A percentile compares a stretch with the other conserved stretches of the same genome.
These are phyloP conservation scores for Sisymbrium irio DNA, from an alignment of 345 rosid species.

Conservation along the genomic window DNA sequence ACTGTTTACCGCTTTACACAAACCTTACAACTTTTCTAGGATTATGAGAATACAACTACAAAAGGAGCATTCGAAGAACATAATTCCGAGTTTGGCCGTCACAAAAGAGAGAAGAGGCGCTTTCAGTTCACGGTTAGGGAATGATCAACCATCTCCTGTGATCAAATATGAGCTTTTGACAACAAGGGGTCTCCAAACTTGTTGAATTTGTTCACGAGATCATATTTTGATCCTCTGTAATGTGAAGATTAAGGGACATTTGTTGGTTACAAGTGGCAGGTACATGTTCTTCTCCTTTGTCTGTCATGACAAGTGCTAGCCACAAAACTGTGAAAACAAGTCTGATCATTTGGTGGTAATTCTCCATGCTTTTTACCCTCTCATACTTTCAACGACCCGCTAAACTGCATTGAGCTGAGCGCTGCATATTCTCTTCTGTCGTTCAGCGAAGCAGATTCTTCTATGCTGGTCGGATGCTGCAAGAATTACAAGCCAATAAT, in stretches of 20 bases:
- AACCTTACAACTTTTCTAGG: not conserved
- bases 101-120: not conserved
- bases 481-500: conserved; percentile 13
- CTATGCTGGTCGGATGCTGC: not conserved
- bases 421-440: not conserved
- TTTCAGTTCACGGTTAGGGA: not conserved
- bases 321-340: not conserved
- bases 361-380: not conserved
- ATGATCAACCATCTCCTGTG: not conserved
- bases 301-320: not conserved
- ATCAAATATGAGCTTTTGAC: not conserved
- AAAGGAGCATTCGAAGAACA: not conserved
- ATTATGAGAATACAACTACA: not conserved
- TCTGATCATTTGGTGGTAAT: not conserved
- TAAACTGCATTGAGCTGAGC: not conserved
- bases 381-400: not conserved
- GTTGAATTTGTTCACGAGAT: not conserved
- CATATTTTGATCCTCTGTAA: not conserved
- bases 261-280: not conserved
- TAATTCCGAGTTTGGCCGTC: not conserved
- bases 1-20: not conserved
- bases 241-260: not conserved
- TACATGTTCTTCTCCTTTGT: not conserved
- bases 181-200: not conserved
- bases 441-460: not conserved